Evolutionary conservation across 768 basidiomycete genomes (phyloP).

Genomic region (Coprinellus micaceus): DNA sequence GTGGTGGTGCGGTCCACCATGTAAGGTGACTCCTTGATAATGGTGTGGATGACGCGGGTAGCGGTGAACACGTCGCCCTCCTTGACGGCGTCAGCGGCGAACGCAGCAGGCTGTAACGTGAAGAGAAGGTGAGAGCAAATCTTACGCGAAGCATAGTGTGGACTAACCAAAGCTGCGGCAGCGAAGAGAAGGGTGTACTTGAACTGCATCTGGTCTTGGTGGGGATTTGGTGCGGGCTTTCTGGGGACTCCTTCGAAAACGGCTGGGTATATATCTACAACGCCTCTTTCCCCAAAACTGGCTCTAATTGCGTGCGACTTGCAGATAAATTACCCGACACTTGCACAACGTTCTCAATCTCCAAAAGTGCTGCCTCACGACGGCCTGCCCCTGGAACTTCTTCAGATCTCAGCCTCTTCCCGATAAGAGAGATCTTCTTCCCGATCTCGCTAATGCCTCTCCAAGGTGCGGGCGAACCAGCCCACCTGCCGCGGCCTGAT

Average conservation of each 20-base stretch:
- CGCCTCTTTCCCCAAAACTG: neutral
- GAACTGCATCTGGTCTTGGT: neutral
- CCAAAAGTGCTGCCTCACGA: too few relatives aligned
- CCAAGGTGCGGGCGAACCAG: too few relatives aligned
- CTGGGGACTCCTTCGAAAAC: neutral
- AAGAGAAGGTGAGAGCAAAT: neutral
- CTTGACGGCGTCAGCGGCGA: neutral
- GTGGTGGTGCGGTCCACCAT: neutral
- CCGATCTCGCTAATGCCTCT: too few relatives aligned
- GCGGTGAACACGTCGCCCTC: neutral
- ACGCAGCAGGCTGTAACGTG: neutral
- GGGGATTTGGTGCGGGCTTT: neutral
- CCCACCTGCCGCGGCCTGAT: too few relatives aligned
- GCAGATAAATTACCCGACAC: too few relatives aligned
- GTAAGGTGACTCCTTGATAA: neutral
- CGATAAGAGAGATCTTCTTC: too few relatives aligned
- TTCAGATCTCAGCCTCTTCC: too few relatives aligned
- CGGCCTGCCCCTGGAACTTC: constrained; percentile 38
- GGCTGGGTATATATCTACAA: neutral
- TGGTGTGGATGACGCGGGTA: neutral
- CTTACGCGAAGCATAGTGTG: neutral
- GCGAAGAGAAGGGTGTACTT: neutral
- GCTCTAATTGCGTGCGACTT: too few relatives aligned
- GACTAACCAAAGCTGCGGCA: neutral
- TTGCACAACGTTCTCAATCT: too few relatives aligned